Percentiles rank a stretch among this genome's conserved stretches.
phyloP scores from a whole-genome alignment of 176 grass and related monocot species.

The Rhynchospora tenuis region DNA sequence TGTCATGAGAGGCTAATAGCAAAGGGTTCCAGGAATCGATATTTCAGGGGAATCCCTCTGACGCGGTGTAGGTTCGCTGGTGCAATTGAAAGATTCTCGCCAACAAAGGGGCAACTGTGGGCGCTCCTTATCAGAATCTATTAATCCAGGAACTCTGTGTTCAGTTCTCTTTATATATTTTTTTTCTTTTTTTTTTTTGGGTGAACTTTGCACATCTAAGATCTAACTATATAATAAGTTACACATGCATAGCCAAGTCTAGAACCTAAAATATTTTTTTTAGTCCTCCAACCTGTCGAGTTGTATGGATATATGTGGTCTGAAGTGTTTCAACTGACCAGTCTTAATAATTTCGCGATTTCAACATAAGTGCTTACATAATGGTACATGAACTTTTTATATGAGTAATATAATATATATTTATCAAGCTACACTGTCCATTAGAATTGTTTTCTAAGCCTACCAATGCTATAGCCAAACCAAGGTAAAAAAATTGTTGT shows the following conservation, averaged over 20 bases:
- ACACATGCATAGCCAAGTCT: neutral
- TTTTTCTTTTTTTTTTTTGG: too few relatives aligned
- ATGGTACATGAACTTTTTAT: neutral
- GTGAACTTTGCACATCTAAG: neutral
- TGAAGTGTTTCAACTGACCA: too few relatives aligned
- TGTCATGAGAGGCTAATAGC: neutral
- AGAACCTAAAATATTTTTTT: neutral
- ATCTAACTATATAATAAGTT: neutral
- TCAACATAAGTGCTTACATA: neutral
- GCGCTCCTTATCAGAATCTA: neutral
- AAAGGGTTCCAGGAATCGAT: neutral
- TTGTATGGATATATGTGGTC: neutral
- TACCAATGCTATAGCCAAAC: too few relatives aligned
- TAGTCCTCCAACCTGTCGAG: neutral
- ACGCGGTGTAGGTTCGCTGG: too few relatives aligned
- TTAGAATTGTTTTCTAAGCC: too few relatives aligned
- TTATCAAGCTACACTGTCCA: too few relatives aligned
- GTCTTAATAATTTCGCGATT: neutral
- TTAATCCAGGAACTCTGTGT: neutral
- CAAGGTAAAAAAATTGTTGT: too few relatives aligned
- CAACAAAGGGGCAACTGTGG: neutral
- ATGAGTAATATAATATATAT: neutral
- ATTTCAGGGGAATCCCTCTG: too few relatives aligned
- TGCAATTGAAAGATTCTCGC: neutral
- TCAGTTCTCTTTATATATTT: neutral